These are phyloP conservation scores for Glycyrrhiza uralensis DNA, from an alignment of 306 rosid genomes.

Conservation along the genomic window DNA sequence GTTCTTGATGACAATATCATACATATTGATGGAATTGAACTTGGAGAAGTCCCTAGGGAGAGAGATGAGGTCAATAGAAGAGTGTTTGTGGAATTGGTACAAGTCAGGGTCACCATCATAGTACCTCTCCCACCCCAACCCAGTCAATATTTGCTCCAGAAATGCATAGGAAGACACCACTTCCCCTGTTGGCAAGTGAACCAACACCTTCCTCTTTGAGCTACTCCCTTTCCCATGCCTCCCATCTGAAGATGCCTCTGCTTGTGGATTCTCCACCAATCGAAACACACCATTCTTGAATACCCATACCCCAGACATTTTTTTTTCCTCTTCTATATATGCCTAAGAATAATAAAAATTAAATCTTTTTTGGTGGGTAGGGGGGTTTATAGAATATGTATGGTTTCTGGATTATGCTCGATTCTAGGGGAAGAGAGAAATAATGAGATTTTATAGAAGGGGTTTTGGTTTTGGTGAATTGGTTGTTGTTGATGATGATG, in stretches of 20 bases:
- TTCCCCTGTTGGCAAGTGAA: conserved; percentile 65
- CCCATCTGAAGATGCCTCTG: conserved; percentile 42
- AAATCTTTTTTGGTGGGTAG: too few species aligned
- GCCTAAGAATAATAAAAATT: neutral
- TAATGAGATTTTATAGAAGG: neutral
- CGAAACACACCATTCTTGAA: conserved; percentile 75
- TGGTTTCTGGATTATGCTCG: too few species aligned
- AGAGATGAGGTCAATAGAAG: conserved; percentile 85
- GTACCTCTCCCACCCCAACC: conserved; percentile 96
- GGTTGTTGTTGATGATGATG: too few species aligned
- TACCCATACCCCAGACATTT: conserved; percentile 91
- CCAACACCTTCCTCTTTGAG: conserved; percentile 55
- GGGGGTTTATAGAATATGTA: neutral
- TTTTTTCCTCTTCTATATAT: neutral
- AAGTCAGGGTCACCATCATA: conserved; percentile 78
- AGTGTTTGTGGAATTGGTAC: conserved; percentile 80
- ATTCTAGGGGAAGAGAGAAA: neutral
- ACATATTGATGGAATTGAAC: conserved; percentile 89
- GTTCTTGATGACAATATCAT: conserved; percentile 78
- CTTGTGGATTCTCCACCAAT: conserved; percentile 69
- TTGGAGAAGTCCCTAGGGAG: conserved; percentile 75
- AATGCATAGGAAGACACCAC: conserved; percentile 57
- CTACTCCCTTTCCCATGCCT: conserved; percentile 40
- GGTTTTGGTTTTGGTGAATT: conserved; percentile 22
- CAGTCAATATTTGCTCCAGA: conserved; percentile 61